Evolutionary conservation across 352 stramenopile species (phyloP).

Genomic region (Hyaloperonospora brassicae): DNA sequence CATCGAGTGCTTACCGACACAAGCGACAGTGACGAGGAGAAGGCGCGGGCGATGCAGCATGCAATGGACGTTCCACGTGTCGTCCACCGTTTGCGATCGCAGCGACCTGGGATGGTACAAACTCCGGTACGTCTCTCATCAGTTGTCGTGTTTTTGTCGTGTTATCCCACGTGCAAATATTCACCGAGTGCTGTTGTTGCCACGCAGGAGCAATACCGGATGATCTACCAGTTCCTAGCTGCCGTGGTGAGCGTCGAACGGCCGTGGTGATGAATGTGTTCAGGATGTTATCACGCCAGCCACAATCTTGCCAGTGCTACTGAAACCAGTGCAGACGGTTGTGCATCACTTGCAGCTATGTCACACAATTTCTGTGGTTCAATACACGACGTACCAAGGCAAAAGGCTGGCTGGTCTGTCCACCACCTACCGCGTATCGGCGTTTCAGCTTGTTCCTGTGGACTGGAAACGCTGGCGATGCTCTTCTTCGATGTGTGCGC

Average conservation of each 20-base stretch:
- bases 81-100: constrained; percentile 51
- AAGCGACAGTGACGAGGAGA: constrained; percentile 15
- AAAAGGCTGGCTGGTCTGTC: too few species aligned
- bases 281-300: too few species aligned
- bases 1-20: constrained; percentile 19
- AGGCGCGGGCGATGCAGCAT: constrained; percentile 16
- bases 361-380: too few species aligned
- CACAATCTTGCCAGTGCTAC: too few species aligned
- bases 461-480: too few species aligned
- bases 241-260: constrained; percentile 44
- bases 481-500: too few species aligned
- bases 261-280: constrained; percentile 36
- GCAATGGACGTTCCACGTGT: constrained; percentile 51
- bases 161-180: background rate
- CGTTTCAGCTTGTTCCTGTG: too few species aligned
- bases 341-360: too few species aligned
- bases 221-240: constrained; percentile 80
- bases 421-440: too few species aligned
- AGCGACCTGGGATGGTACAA: constrained; percentile 80
- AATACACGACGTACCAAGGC: too few species aligned
- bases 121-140: constrained; percentile 43
- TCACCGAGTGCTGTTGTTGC: background rate
- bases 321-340: too few species aligned
- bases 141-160: background rate
- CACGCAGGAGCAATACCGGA: constrained; percentile 75